phyloP scores from a whole-genome alignment of 371 early-diverging fungal species.

The Mucor racemosus region DNA sequence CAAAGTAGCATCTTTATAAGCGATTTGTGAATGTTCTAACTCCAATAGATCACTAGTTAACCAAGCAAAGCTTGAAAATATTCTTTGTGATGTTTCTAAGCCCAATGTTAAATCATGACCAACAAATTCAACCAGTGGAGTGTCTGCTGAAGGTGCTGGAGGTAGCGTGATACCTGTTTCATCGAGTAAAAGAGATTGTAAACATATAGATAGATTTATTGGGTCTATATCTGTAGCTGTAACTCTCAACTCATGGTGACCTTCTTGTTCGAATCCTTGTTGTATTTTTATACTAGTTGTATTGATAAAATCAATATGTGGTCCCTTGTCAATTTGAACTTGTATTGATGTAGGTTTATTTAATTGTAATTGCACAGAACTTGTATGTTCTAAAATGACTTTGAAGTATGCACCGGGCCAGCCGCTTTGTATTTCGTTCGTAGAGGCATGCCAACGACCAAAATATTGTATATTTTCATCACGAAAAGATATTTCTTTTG shows the following conservation, averaged over 20 bases:
- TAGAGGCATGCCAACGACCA: slow-evolving; percentile 46
- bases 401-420: slow-evolving; percentile 56
- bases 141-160: slow-evolving; percentile 11
- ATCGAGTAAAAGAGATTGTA: slow-evolving; percentile 30
- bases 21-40: slow-evolving; percentile 39
- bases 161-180: slow-evolving; percentile 20
- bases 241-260: slow-evolving; percentile 20
- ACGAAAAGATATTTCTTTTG: slow-evolving; percentile 20
- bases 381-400: slow-evolving; percentile 27
- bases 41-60: slow-evolving; percentile 34
- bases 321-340: slow-evolving; percentile 33
- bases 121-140: slow-evolving; percentile 40
- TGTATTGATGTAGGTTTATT: slow-evolving; percentile 27
- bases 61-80: slow-evolving; percentile 47
- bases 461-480: slow-evolving; percentile 45
- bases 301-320: slow-evolving; percentile 2
- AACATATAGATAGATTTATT: slow-evolving; percentile 12
- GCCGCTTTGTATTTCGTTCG: slow-evolving; percentile 32
- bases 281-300: slow-evolving; percentile 8
- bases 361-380: slow-evolving; percentile 27
- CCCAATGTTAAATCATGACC: slow-evolving; percentile 47
- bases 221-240: slow-evolving; percentile 19
- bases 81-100: slow-evolving; percentile 27
- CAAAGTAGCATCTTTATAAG: slow-evolving; percentile 36
- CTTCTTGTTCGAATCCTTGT: slow-evolving; percentile 15